Evolutionary conservation across 306 rosid species (phyloP).

Genomic region (Vigna radiata): DNA sequence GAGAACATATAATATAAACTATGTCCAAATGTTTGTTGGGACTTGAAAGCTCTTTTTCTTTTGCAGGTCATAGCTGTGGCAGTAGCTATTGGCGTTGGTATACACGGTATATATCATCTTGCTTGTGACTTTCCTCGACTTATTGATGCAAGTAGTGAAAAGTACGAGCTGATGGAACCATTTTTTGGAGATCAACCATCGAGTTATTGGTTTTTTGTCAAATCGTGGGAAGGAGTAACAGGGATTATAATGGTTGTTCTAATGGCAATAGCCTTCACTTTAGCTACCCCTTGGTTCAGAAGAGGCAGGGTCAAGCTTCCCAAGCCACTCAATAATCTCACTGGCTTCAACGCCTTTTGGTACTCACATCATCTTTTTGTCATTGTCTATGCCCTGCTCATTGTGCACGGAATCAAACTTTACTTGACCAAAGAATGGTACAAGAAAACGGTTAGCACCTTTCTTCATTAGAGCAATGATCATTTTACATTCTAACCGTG

Average conservation of each 20-base stretch:
- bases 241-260: constrained; percentile 62
- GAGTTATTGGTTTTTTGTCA: constrained; percentile 65
- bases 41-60: background rate
- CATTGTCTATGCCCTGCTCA: constrained; percentile 60
- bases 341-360: constrained; percentile 82
- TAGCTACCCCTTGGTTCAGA: constrained; percentile 63
- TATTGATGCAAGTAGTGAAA: constrained; percentile 51
- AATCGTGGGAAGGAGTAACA: constrained; percentile 67
- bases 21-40: constrained; percentile 17
- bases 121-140: constrained; percentile 65
- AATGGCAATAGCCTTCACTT: constrained; percentile 63
- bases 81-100: constrained; percentile 55
- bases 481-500: background rate
- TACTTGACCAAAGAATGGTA: constrained; percentile 65
- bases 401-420: constrained; percentile 66
- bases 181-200: constrained; percentile 56
- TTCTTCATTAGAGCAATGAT: background rate
- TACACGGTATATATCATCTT: constrained; percentile 60
- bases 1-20: background rate
- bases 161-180: constrained; percentile 58
- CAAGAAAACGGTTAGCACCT: constrained; percentile 69
- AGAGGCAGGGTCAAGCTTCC: constrained; percentile 58
- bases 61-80: constrained; percentile 62
- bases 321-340: constrained; percentile 54
- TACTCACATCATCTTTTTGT: constrained; percentile 76